These are phyloP conservation scores for Hypomyces perniciosus DNA, from an alignment of 2,329 filamentous ascomycete species.

Conservation along the genomic window DNA sequence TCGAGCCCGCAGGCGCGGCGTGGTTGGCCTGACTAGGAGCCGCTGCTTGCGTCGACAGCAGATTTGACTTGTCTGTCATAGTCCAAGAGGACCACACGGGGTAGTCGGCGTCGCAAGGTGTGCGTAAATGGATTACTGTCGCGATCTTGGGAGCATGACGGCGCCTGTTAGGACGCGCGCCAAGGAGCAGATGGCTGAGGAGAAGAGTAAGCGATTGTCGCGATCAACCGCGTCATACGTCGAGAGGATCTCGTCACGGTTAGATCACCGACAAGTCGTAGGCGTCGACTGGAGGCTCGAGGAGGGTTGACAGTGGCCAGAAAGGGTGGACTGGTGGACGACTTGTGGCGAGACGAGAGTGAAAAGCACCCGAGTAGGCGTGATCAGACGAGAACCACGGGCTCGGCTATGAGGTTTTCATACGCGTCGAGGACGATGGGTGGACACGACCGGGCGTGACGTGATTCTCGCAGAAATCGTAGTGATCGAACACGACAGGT, in stretches of 20 bases:
- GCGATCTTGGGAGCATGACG: slow-evolving; percentile 54
- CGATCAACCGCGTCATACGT: slow-evolving; percentile 15
- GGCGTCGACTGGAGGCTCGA: slow-evolving; percentile 4
- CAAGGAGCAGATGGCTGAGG: slow-evolving; percentile 11
- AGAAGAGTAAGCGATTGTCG: slow-evolving; percentile 7
- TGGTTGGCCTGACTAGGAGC: slow-evolving; percentile 48
- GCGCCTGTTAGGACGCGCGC: slow-evolving; percentile 42
- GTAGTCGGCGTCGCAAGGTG: slow-evolving; percentile 28
- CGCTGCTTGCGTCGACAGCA: slow-evolving; percentile 50
- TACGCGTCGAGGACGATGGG: slow-evolving; percentile 19
- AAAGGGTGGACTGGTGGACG: slow-evolving; percentile 1
- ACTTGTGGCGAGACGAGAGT: slow-evolving; percentile 1
- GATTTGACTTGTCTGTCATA: slow-evolving; percentile 56
- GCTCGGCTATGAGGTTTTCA: slow-evolving; percentile 13
- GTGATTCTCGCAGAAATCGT: slow-evolving; percentile 28
- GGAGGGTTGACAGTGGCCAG: slow-evolving; percentile 1
- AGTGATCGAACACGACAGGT: slow-evolving; percentile 24
- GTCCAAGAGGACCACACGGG: slow-evolving; percentile 46
- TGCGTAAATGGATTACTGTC: slow-evolving; percentile 42
- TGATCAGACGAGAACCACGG: slow-evolving; percentile 8
- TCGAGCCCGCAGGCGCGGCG: slow-evolving; percentile 25
- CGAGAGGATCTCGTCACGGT: slow-evolving; percentile 2
- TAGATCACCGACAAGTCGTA: slow-evolving; percentile 1
- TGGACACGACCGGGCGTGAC: slow-evolving; percentile 20
- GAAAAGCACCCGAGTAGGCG: slow-evolving; percentile 7